Evolutionary conservation across 1,139 yeast species (phyloP), one percentile per base, ranked within the genome.

Genomic region (Hansenula lynferdii): DNA sequence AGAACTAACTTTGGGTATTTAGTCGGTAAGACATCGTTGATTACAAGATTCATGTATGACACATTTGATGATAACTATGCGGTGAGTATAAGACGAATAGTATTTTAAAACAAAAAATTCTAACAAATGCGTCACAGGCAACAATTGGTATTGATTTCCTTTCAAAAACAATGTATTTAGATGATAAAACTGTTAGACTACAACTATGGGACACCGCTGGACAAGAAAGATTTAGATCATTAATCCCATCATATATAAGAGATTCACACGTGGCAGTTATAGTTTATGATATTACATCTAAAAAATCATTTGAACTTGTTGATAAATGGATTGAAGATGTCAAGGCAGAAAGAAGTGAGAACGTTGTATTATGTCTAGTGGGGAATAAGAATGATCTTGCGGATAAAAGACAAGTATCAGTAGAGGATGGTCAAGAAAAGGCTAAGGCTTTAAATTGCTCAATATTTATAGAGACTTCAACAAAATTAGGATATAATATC

Each of bases 121-220:
- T 5, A n/a, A 60, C 64, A 51, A 45, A 43, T 6, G 20, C 4
- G 12, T 5, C 4, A 26, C 66, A 76, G 65, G 97, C 98, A 26
- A 92, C 98, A 2, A 89, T 92, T 40, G 98, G 98, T 19, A 92
- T 92, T 47, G 98, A 92, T 61, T 92, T 92, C 60, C 73, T 92
- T 51, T 85, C 95, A 37, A 92, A 90, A 60, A 83, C 85, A 28
- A 82, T 80, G 86, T 82, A 83, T 54, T 63, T 82, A 29, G 86
- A 84, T 43, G 89, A 83, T 56, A 79, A 83, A 43, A 83, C 89
- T 3, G 79, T 78, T 24, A 67, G 85, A 48, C 61, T 80, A 42
- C 85, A 78, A 57, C 81, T 92, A 40, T 92, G 98, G 98, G 98
- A 92, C 60, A 92, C 98, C n/a, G 98, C 98, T 0, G 98, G 98